These are phyloP conservation scores for Arthrobotrys megalospora DNA, from an alignment of 2,329 filamentous ascomycete genomes.

Conservation along the genomic window DNA sequence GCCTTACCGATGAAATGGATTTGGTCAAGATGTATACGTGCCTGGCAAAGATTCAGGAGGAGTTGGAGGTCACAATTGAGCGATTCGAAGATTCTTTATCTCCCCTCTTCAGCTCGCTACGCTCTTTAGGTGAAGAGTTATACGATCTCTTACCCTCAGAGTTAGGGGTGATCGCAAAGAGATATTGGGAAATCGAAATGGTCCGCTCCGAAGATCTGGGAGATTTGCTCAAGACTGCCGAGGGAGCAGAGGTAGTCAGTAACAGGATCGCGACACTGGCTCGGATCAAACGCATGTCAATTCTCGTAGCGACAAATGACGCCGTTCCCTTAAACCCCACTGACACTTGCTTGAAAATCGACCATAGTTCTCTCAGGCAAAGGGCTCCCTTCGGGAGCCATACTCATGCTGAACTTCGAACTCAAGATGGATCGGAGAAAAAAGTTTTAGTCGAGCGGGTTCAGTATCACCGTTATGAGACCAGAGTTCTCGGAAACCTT, in stretches of 20 bases:
- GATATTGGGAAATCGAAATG: constrained; percentile 50
- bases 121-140: constrained; percentile 35
- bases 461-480: constrained; percentile 27
- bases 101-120: constrained; percentile 37
- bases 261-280: constrained; percentile 41
- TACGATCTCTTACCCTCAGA: constrained; percentile 24
- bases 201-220: constrained; percentile 37
- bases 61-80: constrained; percentile 28
- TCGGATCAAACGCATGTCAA: constrained; percentile 48
- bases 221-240: constrained; percentile 26
- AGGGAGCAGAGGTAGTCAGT: constrained; percentile 15
- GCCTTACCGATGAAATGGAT: constrained; percentile 7
- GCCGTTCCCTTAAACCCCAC: neutral
- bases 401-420: constrained; percentile 2
- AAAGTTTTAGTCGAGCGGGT: constrained; percentile 43
- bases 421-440: neutral
- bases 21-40: constrained; percentile 36
- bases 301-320: constrained; percentile 17
- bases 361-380: constrained; percentile 10
- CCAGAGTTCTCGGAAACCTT: constrained; percentile 21
- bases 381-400: constrained; percentile 15
- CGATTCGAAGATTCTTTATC: constrained; percentile 26
- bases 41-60: constrained; percentile 26
- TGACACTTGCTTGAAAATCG: neutral
- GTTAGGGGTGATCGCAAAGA: constrained; percentile 23